Evolutionary conservation across 306 rosid species (phyloP).

Genomic region (Malus sieversii): DNA sequence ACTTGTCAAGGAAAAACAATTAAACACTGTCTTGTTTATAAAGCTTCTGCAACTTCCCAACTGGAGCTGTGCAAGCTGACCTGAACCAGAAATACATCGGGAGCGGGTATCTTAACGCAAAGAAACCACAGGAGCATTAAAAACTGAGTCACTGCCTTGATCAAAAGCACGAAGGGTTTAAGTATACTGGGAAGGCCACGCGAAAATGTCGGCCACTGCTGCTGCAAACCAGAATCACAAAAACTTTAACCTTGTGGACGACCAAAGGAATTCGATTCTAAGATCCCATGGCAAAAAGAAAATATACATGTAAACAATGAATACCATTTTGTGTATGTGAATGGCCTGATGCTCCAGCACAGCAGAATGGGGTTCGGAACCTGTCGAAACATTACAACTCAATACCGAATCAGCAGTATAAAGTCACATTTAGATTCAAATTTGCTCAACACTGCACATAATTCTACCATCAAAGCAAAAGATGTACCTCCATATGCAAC

Average conservation of each 20-base stretch:
- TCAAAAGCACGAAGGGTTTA: constrained; percentile 49
- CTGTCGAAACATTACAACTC: constrained; percentile 33
- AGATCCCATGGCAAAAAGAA: constrained; percentile 1
- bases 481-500: constrained; percentile 87
- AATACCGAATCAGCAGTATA: not conserved
- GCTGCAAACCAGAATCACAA: constrained; percentile 36
- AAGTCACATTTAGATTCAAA: not conserved
- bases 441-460: not conserved
- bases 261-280: not conserved
- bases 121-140: constrained; percentile 84
- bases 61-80: constrained; percentile 28
- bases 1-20: not conserved
- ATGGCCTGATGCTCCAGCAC: constrained; percentile 61
- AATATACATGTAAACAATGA: not conserved
- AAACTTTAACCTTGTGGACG: not conserved
- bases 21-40: not conserved
- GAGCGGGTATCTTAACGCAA: constrained; percentile 58
- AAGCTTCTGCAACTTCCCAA: not conserved
- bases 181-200: constrained; percentile 55
- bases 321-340: constrained; percentile 74
- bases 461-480: not conserved
- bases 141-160: constrained; percentile 75
- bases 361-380: constrained; percentile 77
- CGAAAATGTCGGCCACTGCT: constrained; percentile 53
- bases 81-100: constrained; percentile 85